phyloP scores from a whole-genome alignment of 2,329 filamentous ascomycete genomes.

The Sporothrix mexicana region DNA sequence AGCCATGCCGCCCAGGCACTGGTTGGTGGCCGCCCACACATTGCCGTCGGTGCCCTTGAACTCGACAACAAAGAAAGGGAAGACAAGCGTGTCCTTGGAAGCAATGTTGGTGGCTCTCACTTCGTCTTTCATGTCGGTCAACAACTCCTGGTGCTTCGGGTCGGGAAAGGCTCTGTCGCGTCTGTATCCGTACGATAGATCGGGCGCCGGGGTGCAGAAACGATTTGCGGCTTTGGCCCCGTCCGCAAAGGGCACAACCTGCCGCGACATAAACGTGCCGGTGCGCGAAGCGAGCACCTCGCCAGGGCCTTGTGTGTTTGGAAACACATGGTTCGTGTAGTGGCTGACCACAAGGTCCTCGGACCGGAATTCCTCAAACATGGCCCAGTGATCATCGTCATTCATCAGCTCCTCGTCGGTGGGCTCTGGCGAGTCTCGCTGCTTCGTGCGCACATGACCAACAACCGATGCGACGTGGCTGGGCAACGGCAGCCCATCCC shows the following conservation, averaged over 20 bases:
- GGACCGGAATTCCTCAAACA: not conserved
- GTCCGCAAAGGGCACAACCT: slow-evolving; percentile 13
- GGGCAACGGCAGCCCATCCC: not conserved
- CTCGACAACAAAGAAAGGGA: slow-evolving; percentile 33
- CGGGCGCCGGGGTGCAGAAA: not conserved
- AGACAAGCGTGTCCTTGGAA: slow-evolving; percentile 33
- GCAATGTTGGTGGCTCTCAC: not conserved
- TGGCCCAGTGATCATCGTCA: not conserved
- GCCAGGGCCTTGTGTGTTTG: not conserved
- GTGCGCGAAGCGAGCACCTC: not conserved
- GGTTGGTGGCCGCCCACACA: slow-evolving; percentile 21
- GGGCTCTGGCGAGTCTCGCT: slow-evolving; percentile 2
- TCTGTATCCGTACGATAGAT: not conserved
- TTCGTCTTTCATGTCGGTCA: not conserved
- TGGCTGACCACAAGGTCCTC: not conserved
- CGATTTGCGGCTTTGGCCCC: not conserved
- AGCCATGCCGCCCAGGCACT: slow-evolving; percentile 16
- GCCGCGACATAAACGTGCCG: not conserved
- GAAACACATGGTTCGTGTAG: not conserved
- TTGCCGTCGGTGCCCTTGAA: slow-evolving; percentile 13
- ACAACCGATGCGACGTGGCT: slow-evolving; percentile 9
- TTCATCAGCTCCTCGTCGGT: not conserved
- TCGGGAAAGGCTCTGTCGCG: not conserved
- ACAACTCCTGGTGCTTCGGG: not conserved
- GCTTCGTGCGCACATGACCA: not conserved